Evolutionary conservation across 768 basidiomycete genomes (phyloP), one percentile per base, ranked within the genome.

Genomic region (Pisolithus microcarpus): DNA sequence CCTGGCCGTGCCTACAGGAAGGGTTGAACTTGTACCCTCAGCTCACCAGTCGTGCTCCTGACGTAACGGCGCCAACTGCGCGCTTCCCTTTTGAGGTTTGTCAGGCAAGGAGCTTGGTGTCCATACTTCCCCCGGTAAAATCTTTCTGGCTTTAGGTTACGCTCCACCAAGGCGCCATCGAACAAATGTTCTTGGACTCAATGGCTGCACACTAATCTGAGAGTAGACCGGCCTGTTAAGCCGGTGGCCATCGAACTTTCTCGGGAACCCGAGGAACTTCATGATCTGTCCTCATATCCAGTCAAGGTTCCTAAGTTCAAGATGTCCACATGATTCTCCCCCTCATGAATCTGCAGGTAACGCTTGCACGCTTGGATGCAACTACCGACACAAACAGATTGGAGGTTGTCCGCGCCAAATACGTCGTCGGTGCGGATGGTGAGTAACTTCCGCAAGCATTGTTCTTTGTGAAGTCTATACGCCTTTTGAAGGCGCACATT

Each of bases 51-150:
- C 78, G 83, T 15, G 77, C 76, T 1, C 71, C 82, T 15, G 82
- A 85, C 59, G 74, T 87, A 23, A 77, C 75, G 5, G 79, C 81
- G 0, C 70, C 78, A 3, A 75, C 75, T 21, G 84, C 85, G 2
- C 75, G 85, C 18, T 89, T 77, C 65, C 85, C 84, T 10, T 88
- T 85, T 53, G 84, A 85, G 70, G 86, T 81, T 52, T 49, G 54
- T 24, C 40, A n/a, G 26, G 34, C 38, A 8, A 18, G 11, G n/a
- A 8, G 26, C 21, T 23, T 23, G 38, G 19, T 19, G 19, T 28
- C 28, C 18, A n/a, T 13, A 36, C 31, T 44, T 23, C 26, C 26
- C 19, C 18, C 42, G 9, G n/a, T 36, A 36, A 23, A 45, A 16
- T 46, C 38, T 30, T 31, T 38, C 5, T 16, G 13, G 15, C 4